phyloP scores from a whole-genome alignment of 2,329 filamentous ascomycete species.

The Aspergillus neoniger region DNA sequence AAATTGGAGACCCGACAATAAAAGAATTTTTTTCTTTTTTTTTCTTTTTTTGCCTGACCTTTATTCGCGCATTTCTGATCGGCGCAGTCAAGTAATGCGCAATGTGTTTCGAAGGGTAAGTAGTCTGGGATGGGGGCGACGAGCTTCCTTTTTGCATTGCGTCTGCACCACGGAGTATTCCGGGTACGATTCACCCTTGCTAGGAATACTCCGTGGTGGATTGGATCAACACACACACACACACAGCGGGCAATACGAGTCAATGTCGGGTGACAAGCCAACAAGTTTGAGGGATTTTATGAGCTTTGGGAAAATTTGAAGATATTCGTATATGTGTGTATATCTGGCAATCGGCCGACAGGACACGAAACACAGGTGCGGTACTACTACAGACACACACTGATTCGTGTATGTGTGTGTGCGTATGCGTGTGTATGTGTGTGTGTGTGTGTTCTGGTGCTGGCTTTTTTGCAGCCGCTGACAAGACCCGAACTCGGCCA shows the following conservation, averaged over 20 bases:
- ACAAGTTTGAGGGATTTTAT: neutral
- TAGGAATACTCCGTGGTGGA: neutral
- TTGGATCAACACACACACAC: neutral
- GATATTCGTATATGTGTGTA: no score
- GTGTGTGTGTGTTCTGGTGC: no score
- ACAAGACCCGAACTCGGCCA: constrained; percentile 19
- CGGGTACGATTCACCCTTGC: neutral
- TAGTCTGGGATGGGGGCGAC: neutral
- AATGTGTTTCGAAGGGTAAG: neutral
- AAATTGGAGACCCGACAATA: constrained; percentile 7
- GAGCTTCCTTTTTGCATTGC: neutral
- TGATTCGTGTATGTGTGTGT: neutral
- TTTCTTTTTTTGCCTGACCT: neutral
- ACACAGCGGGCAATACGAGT: neutral
- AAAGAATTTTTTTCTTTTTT: constrained; percentile 1
- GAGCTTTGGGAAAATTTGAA: neutral
- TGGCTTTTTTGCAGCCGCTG: constrained; percentile 9
- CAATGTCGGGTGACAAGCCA: neutral
- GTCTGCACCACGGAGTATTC: constrained; percentile 1
- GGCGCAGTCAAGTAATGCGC: neutral
- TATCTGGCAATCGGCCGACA: neutral
- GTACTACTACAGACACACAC: neutral
- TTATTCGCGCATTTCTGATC: constrained; percentile 16
- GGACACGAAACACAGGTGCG: neutral
- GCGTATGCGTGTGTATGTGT: no score